Evolutionary conservation across 768 basidiomycete genomes (phyloP).

Genomic region (Hygrocybe coccinea): DNA sequence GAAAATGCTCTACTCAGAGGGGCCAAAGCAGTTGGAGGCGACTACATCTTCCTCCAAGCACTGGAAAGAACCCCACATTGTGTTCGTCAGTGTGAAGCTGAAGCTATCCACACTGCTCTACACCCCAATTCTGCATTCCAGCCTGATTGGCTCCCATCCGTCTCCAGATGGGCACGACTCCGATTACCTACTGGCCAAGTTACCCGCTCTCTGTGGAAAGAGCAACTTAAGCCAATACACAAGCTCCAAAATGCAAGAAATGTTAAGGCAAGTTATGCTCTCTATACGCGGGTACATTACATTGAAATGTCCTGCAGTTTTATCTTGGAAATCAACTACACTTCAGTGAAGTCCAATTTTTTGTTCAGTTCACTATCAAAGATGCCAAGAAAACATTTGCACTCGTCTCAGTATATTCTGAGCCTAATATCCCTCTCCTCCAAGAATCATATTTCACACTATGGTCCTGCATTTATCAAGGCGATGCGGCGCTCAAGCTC

Average conservation of each 20-base stretch:
- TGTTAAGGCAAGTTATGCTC: not conserved
- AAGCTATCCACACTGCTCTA: not conserved
- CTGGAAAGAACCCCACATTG: not conserved
- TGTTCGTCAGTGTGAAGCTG: not conserved
- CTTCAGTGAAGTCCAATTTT: not conserved
- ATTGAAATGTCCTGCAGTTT: too few species aligned
- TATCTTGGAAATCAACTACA: not conserved
- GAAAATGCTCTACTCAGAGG: slow-evolving; percentile 17
- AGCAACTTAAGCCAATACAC: not conserved
- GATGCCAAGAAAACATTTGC: not conserved
- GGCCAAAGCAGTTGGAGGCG: not conserved
- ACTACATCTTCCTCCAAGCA: slow-evolving; percentile 1
- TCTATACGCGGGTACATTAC: too few species aligned
- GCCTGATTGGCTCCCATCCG: not conserved
- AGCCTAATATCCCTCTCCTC: not conserved
- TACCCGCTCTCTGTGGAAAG: slow-evolving; percentile 18
- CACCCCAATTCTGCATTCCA: too few species aligned
- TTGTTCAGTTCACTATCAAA: not conserved
- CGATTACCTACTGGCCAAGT: slow-evolving; percentile 14
- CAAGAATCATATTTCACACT: not conserved
- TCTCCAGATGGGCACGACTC: too few species aligned
- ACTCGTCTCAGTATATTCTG: not conserved
- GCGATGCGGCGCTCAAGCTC: not conserved
- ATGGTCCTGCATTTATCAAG: not conserved
- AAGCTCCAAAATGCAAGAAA: not conserved